These are phyloP conservation scores for Meira nashicola DNA, from an alignment of 1,284 basidiomycete genomes.

Conservation along the genomic window DNA sequence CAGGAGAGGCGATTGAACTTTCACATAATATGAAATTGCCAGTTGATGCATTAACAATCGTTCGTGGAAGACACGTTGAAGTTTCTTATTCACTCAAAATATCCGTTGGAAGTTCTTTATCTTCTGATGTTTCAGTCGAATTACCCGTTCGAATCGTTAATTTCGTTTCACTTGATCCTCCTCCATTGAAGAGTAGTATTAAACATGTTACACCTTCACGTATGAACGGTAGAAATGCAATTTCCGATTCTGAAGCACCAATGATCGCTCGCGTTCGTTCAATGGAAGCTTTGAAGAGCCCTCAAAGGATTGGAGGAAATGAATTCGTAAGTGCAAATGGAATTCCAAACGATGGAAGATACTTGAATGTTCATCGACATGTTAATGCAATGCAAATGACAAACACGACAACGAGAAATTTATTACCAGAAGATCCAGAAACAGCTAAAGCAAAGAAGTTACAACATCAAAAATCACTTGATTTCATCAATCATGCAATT, in stretches of 20 bases:
- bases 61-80: slow-evolving; percentile 72
- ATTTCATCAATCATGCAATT: slow-evolving; percentile 52
- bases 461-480: slow-evolving; percentile 50
- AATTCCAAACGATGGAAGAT: background rate
- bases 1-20: slow-evolving; percentile 34
- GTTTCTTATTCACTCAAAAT: slow-evolving; percentile 73
- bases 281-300: slow-evolving; percentile 41
- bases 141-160: slow-evolving; percentile 71
- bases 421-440: slow-evolving; percentile 6
- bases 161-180: slow-evolving; percentile 74
- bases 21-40: slow-evolving; percentile 46
- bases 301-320: slow-evolving; percentile 14
- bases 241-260: slow-evolving; percentile 16
- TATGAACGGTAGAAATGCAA: slow-evolving; percentile 12
- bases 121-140: slow-evolving; percentile 64
- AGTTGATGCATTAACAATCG: slow-evolving; percentile 69
- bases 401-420: slow-evolving; percentile 7
- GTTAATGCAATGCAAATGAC: slow-evolving; percentile 16
- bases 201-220: background rate
- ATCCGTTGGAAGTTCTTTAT: slow-evolving; percentile 65
- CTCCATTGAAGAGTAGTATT: slow-evolving; percentile 54
- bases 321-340: background rate
- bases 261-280: slow-evolving; percentile 42
- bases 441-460: slow-evolving; percentile 12
- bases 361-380: background rate